These are phyloP conservation scores for Diaporthe velutina DNA, from an alignment of 2,329 filamentous ascomycete species.

Conservation along the genomic window DNA sequence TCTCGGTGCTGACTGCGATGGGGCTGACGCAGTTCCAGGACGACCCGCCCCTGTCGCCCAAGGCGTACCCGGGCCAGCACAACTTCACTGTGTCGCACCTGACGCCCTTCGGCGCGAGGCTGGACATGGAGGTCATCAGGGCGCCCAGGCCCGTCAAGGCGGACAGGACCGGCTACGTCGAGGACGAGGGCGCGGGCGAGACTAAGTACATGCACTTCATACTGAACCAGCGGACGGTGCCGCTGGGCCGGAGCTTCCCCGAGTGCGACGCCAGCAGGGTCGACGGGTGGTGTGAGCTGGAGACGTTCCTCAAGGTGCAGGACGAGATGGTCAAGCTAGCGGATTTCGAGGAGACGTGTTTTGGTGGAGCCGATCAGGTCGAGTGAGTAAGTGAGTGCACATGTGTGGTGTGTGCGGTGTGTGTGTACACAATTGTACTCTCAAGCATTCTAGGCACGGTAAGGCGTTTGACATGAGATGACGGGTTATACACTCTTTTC, in stretches of 20 bases:
- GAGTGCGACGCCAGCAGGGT: constrained; percentile 72
- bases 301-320: constrained; percentile 75
- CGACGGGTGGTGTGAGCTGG: constrained; percentile 84
- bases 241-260: constrained; percentile 74
- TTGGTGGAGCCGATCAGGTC: constrained; percentile 54
- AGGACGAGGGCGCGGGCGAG: constrained; percentile 51
- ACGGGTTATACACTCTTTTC: not conserved
- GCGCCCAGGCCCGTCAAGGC: constrained; percentile 73
- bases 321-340: constrained; percentile 69
- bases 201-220: constrained; percentile 82
- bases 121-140: constrained; percentile 81
- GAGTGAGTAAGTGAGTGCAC: not conserved
- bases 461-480: constrained; percentile 25
- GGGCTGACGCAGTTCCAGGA: constrained; percentile 75
- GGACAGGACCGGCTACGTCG: constrained; percentile 65
- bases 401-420: not conserved
- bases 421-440: not conserved
- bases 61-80: constrained; percentile 67
- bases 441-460: constrained; percentile 8
- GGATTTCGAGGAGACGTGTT: constrained; percentile 75
- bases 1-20: constrained; percentile 78
- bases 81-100: constrained; percentile 76
- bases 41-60: constrained; percentile 67
- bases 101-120: constrained; percentile 78
- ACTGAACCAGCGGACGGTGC: constrained; percentile 80